A percentile compares a stretch with the other conserved stretches of the same genome.
Evolutionary conservation across 306 rosid species (phyloP).

Genomic region (Dalbergia cultrata): DNA sequence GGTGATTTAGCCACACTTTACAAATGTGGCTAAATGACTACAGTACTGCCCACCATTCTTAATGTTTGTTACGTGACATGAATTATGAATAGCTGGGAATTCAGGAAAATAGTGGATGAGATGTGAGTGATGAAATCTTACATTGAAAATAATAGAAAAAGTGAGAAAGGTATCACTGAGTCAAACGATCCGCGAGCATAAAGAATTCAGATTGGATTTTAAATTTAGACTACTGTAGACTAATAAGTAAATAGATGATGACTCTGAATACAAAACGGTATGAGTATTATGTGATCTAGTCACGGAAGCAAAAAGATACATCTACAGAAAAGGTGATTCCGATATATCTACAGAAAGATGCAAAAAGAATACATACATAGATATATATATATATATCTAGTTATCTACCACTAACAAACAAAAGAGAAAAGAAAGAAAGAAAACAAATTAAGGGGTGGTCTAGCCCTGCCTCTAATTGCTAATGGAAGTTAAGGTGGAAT

Average conservation of each 20-base stretch:
- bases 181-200: too few species aligned
- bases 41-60: too few species aligned
- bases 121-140: background rate
- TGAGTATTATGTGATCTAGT: too few species aligned
- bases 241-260: too few species aligned
- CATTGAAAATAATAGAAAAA: background rate
- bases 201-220: too few species aligned
- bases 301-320: background rate
- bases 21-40: too few species aligned
- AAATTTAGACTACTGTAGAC: too few species aligned
- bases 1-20: too few species aligned
- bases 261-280: too few species aligned
- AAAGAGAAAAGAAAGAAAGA: background rate
- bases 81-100: background rate
- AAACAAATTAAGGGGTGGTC: background rate
- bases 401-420: background rate
- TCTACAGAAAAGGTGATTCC: background rate
- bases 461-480: background rate
- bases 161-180: background rate
- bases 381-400: background rate
- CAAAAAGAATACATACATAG: background rate
- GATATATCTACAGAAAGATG: background rate
- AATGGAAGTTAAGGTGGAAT: slow-evolving; percentile 24
- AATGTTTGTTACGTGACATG: background rate
- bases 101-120: background rate